phyloP scores from a whole-genome alignment of 2,329 filamentous ascomycete species.

The Microcera coccophila region DNA sequence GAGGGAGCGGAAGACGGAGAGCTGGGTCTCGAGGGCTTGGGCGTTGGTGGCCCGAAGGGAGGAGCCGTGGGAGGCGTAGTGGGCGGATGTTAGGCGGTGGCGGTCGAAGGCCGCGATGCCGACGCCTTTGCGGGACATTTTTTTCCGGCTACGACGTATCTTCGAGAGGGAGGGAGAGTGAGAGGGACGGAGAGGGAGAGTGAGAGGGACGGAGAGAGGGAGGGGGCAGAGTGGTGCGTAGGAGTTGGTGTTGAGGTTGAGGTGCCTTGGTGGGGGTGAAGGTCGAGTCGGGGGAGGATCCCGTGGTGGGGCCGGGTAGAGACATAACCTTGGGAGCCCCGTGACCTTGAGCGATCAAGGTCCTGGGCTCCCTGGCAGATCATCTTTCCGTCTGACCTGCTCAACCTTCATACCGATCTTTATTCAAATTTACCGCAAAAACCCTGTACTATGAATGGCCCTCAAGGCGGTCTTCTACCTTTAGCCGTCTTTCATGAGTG shows the following conservation, averaged over 20 bases:
- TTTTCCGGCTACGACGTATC: slow-evolving; percentile 8
- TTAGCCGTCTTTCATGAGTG: neutral
- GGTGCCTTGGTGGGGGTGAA: slow-evolving; percentile 1
- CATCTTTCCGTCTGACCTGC: too few relatives aligned
- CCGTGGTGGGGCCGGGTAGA: slow-evolving; percentile 13
- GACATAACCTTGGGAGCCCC: slow-evolving; percentile 5
- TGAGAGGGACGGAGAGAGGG: slow-evolving; percentile 1
- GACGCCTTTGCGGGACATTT: slow-evolving; percentile 78
- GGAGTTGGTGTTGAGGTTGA: neutral
- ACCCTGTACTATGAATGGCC: neutral
- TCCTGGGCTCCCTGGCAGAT: slow-evolving; percentile 2
- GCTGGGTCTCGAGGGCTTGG: slow-evolving; percentile 82
- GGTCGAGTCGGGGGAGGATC: slow-evolving; percentile 2
- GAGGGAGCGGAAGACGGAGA: slow-evolving; percentile 91
- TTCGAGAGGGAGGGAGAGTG: neutral
- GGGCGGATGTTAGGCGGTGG: slow-evolving; percentile 76
- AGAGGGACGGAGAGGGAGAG: neutral
- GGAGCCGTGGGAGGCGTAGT: slow-evolving; percentile 86
- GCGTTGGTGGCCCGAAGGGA: slow-evolving; percentile 81
- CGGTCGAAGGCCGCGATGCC: slow-evolving; percentile 89
- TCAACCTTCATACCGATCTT: neutral
- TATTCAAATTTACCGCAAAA: neutral
- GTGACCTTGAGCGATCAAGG: slow-evolving; percentile 2
- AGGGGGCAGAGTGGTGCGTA: neutral
- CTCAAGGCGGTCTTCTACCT: neutral